Evolutionary conservation across 495 filamentous ascomycete genomes (phyloP).

Genomic region (Lasiosphaeriaceae sp.): DNA sequence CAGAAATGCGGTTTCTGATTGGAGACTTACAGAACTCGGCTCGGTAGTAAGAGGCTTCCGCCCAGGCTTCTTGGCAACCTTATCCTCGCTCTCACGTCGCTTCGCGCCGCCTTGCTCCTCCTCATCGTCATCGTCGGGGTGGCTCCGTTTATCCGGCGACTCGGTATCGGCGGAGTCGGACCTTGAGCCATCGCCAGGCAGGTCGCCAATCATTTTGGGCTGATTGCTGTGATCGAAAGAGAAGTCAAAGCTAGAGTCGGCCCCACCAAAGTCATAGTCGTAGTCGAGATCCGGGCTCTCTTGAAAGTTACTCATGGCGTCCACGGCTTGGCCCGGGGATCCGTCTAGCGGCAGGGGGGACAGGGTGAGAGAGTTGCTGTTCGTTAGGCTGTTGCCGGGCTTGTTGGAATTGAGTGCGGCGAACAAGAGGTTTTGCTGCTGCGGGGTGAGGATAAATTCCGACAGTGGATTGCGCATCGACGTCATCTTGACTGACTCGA

Average conservation of each 20-base stretch:
- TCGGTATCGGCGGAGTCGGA: slow-evolving; percentile 61
- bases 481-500: slow-evolving; percentile 41
- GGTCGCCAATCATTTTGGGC: slow-evolving; percentile 69
- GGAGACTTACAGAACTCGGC: slow-evolving; percentile 79
- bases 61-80: slow-evolving; percentile 86
- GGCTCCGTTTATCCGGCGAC: slow-evolving; percentile 77
- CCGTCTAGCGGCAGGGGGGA: slow-evolving; percentile 53
- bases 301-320: slow-evolving; percentile 44
- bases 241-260: slow-evolving; percentile 52
- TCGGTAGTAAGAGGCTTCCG: slow-evolving; percentile 94
- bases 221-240: slow-evolving; percentile 68
- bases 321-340: slow-evolving; percentile 42
- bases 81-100: slow-evolving; percentile 72
- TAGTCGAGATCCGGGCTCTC: slow-evolving; percentile 84
- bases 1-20: background rate
- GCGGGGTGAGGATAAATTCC: slow-evolving; percentile 63
- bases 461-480: slow-evolving; percentile 39
- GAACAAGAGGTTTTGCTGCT: slow-evolving; percentile 83
- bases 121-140: slow-evolving; percentile 66
- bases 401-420: slow-evolving; percentile 82
- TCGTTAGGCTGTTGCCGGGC: slow-evolving; percentile 26
- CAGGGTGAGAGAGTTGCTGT: slow-evolving; percentile 39
- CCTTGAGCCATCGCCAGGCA: slow-evolving; percentile 58
- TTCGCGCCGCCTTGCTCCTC: slow-evolving; percentile 63
- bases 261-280: slow-evolving; percentile 53